phyloP scores from a whole-genome alignment of 371 early-diverging fungal species.

The Amoeboaphelidium occidentale region DNA sequence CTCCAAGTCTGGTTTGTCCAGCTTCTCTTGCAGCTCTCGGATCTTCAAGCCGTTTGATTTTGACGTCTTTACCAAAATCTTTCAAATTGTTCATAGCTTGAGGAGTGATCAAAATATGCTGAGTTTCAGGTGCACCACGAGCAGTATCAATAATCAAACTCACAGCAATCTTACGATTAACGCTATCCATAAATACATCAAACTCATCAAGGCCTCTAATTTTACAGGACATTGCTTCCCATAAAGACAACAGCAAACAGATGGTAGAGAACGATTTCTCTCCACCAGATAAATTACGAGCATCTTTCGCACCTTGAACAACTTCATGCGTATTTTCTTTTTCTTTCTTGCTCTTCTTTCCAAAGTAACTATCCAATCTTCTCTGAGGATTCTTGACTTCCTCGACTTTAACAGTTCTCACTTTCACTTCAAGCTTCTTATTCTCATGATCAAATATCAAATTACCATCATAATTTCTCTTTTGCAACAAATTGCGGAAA shows the following conservation, averaged over 20 bases:
- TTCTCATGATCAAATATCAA: conserved; percentile 54
- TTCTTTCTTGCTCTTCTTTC: conserved; percentile 9
- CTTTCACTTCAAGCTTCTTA: conserved; percentile 26
- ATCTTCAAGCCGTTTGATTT: not conserved
- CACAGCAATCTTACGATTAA: conserved; percentile 76
- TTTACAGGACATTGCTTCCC: conserved; percentile 88
- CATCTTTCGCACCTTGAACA: conserved; percentile 39
- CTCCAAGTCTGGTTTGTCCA: no score
- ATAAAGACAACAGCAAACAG: conserved; percentile 81
- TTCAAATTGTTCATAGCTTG: conserved; percentile 24
- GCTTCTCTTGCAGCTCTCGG: not conserved
- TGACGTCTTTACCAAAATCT: not conserved
- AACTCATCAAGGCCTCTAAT: conserved; percentile 96
- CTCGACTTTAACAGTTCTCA: conserved; percentile 2
- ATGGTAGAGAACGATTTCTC: conserved; percentile 98
- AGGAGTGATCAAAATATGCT: conserved; percentile 87
- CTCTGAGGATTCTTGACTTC: conserved; percentile 9
- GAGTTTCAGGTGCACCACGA: conserved; percentile 30
- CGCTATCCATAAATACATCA: conserved; percentile 98
- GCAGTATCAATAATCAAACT: conserved; percentile 28
- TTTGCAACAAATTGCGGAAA: conserved; percentile 42
- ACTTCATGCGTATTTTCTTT: conserved; percentile 8
- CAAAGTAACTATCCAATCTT: no score
- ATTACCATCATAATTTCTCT: conserved; percentile 66
- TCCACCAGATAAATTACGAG: conserved; percentile 82